Percentiles rank a stretch among this genome's conserved stretches.
phyloP scores from a whole-genome alignment of 2,329 filamentous ascomycete species.

The Calonectria leucothoes region DNA sequence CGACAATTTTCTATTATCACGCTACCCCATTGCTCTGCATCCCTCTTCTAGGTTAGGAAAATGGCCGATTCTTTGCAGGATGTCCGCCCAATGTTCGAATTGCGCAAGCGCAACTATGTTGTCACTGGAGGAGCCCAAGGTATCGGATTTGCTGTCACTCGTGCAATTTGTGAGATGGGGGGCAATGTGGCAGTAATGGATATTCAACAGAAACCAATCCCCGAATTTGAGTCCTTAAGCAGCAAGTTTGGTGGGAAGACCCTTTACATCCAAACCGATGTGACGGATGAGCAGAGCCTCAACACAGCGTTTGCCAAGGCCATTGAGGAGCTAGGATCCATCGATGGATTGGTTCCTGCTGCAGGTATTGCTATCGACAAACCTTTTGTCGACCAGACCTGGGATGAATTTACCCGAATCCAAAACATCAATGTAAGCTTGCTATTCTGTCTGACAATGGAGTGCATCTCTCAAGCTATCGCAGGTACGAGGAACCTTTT shows the following conservation, averaged over 20 bases:
- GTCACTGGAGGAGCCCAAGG: slow-evolving; percentile 54
- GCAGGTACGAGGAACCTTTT: slow-evolving; percentile 56
- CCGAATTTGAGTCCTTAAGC: slow-evolving; percentile 41
- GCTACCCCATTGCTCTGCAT: neutral
- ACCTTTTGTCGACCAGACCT: slow-evolving; percentile 56
- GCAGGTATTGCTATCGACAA: slow-evolving; percentile 57
- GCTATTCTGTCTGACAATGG: too few species aligned
- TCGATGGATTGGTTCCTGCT: slow-evolving; percentile 48
- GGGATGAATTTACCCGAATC: slow-evolving; percentile 54
- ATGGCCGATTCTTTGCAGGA: slow-evolving; percentile 7
- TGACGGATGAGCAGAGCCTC: slow-evolving; percentile 45
- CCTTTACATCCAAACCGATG: slow-evolving; percentile 46
- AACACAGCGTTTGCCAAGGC: slow-evolving; percentile 38
- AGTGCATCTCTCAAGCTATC: neutral
- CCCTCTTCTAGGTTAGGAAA: neutral
- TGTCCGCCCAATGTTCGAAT: slow-evolving; percentile 2
- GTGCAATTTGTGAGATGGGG: slow-evolving; percentile 54
- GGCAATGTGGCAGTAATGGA: slow-evolving; percentile 54
- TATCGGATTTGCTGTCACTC: slow-evolving; percentile 51
- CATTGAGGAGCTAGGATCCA: slow-evolving; percentile 37
- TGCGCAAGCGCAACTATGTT: slow-evolving; percentile 47
- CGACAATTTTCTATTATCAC: neutral
- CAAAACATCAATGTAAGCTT: slow-evolving; percentile 54
- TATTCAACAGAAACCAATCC: slow-evolving; percentile 45
- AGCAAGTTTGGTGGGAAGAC: slow-evolving; percentile 38